Base-by-base conservation (phyloP, 2,329 filamentous ascomycete species). In the Grosmannia clavigera region DNA sequence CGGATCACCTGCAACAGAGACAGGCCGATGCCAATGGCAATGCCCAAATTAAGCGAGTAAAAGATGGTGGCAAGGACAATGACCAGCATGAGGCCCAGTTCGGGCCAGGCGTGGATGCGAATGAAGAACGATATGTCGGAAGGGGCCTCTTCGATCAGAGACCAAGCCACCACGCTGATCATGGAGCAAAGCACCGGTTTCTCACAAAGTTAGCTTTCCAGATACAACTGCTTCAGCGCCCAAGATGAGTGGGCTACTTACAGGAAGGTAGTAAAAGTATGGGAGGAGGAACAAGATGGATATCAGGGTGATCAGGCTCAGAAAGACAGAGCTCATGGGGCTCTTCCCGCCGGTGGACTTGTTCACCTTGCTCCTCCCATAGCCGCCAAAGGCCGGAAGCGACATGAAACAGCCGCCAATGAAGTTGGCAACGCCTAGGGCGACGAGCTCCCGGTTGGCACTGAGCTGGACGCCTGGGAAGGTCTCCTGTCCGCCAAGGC, bases 351-450 rank as follows among this genome's bases (percentile, higher is more conserved):
- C 94, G 1, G 94, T 97, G 57, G 88, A 88, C 65, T 86, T 86
- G 74, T 96, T 97, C 65, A 99, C 88, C 72, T 97, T 97, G 73
- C 91, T 96, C 70, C 94, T 81, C 11, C 92, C 94, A 69, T 99
- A 99, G 10, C 94, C 94, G 22, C 94, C 94, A 77, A 99, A 99
- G 0, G 90, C 89, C 7, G 94, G 94, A 27, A 99, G 78, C 25
- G 90, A 86, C 85, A 92, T 91, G 74, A 97, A 97, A 68, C 91
- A 88, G 2, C 90, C 88, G 10, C 92, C 92, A 3, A 95, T 75
- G n/a, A 97, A 76, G 72, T 99, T 99, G 14, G 92, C 91, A 7
- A 90, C 81, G 1, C 94, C 94, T 0, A 99, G 78, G 0, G 94
- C 92, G 57, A 97, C 89, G 65, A 99, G 84, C 71, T 99, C 94